Conservation (phyloP, 805 yeast species). For the Grigorovia yakushimaensis region DNA sequence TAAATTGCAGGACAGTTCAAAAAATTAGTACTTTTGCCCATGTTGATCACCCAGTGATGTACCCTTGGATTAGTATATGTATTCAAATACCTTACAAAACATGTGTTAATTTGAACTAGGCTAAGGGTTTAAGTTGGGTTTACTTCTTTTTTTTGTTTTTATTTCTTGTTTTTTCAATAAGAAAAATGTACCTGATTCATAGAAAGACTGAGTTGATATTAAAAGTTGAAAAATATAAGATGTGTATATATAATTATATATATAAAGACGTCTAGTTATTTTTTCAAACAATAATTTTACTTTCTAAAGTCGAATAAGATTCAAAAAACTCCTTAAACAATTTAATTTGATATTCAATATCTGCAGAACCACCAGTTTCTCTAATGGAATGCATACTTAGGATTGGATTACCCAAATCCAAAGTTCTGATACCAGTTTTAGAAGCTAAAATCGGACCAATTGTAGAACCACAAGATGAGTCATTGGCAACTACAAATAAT, state of each 20-base stretch:
- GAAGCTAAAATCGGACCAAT: constrained; percentile 92
- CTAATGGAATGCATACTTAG: constrained; percentile 89
- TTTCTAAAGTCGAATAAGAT: constrained; percentile 34
- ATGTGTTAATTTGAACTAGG: too few species aligned
- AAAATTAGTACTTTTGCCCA: too few species aligned
- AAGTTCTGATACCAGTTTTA: constrained; percentile 73
- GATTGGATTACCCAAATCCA: constrained; percentile 88
- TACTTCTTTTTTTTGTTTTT: too few species aligned
- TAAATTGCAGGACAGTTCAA: too few species aligned
- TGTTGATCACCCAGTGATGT: too few species aligned
- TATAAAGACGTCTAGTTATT: background rate
- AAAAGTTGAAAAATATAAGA: background rate
- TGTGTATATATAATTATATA: background rate
- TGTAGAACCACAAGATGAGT: constrained; percentile 91
- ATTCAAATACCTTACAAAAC: too few species aligned
- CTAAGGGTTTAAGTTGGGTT: too few species aligned
- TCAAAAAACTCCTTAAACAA: constrained; percentile 58
- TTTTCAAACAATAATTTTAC: constrained; percentile 31
- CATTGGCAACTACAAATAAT: constrained; percentile 86
- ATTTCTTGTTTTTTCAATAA: too few species aligned
- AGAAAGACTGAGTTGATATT: too few species aligned
- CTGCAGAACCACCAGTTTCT: constrained; percentile 80
- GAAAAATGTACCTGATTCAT: too few species aligned
- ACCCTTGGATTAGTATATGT: too few species aligned
- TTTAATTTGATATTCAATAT: constrained; percentile 50